Evolutionary conservation across 768 basidiomycete species (phyloP).

Genomic region (Leccinum boreale): DNA sequence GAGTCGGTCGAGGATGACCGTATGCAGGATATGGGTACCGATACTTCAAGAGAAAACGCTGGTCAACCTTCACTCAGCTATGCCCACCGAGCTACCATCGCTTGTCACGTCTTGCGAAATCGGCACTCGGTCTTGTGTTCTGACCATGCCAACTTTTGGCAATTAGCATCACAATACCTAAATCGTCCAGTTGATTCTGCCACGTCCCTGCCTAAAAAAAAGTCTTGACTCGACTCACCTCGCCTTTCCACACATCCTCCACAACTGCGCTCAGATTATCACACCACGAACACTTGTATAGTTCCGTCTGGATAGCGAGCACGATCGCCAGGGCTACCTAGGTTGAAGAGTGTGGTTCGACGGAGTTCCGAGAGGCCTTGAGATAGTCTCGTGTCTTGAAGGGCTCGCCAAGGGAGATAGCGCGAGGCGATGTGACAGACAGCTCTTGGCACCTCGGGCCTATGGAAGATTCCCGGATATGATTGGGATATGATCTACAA

Average conservation of each 20-base stretch:
- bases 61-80: background rate
- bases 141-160: slow-evolving; percentile 14
- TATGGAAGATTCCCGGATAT: background rate
- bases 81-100: background rate
- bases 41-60: background rate
- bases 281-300: slow-evolving; percentile 63
- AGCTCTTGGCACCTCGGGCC: background rate
- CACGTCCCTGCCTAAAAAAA: background rate
- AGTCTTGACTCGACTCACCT: slow-evolving; percentile 26
- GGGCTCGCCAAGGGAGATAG: background rate
- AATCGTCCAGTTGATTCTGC: background rate
- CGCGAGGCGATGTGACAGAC: background rate
- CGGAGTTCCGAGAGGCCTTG: background rate
- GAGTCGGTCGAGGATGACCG: no score
- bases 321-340: background rate
- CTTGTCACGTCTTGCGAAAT: background rate
- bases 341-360: background rate
- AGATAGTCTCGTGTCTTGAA: background rate
- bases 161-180: slow-evolving; percentile 16
- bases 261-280: slow-evolving; percentile 60
- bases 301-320: slow-evolving; percentile 25
- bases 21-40: no score
- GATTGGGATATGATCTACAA: no score
- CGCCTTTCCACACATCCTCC: slow-evolving; percentile 37
- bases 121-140: slow-evolving; percentile 14